Conservation (phyloP, 1,139 yeast genomes). For the Chernovozyma aurita region DNA sequence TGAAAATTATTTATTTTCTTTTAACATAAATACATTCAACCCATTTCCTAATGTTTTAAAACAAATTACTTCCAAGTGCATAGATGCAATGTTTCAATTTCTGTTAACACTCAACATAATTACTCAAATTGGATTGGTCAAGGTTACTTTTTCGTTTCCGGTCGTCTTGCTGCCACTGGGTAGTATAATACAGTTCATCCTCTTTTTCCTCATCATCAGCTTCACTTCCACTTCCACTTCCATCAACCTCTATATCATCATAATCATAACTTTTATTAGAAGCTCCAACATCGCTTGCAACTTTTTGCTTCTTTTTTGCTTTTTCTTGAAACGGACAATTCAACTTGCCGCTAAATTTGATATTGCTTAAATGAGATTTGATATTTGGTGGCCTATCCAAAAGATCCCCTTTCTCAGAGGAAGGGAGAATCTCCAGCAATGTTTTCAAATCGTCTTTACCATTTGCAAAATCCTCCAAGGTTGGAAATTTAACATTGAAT, state of each 20-base stretch:
- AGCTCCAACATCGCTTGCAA: neutral
- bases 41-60: too few relatives aligned
- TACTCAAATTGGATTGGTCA: neutral
- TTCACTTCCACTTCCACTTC: constrained; percentile 18
- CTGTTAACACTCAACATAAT: neutral
- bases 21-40: too few relatives aligned
- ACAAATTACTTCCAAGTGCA: too few relatives aligned
- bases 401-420: neutral
- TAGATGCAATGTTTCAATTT: too few relatives aligned
- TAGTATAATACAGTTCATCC: constrained; percentile 19
- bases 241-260: constrained; percentile 21
- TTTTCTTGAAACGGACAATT: neutral
- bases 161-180: constrained; percentile 15
- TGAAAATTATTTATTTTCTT: too few relatives aligned
- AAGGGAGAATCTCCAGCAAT: constrained; percentile 27
- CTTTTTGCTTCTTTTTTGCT: neutral
- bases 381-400: neutral
- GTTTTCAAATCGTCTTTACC: constrained; percentile 18
- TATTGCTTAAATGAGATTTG: constrained; percentile 3
- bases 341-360: neutral
- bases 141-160: constrained; percentile 1
- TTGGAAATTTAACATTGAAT: constrained; percentile 37
- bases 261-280: constrained; percentile 15
- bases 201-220: constrained; percentile 20
- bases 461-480: constrained; percentile 21